A percentile compares a stretch with the other conserved stretches of the same genome.
Conservation (phyloP, 148 eudicot species). For the Rheum nobile region DNA sequence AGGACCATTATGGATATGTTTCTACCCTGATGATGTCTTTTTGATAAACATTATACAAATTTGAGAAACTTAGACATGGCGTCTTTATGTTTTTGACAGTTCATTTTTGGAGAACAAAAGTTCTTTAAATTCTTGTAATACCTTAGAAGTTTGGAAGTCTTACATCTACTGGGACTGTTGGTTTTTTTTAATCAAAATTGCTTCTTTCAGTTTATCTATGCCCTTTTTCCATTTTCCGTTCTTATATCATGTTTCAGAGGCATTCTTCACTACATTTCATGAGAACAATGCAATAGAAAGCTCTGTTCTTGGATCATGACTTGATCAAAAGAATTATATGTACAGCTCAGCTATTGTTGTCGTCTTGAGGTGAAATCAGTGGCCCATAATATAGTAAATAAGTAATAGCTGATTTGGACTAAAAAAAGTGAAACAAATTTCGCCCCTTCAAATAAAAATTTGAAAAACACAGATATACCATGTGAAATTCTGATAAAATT, state of each 20-base stretch:
- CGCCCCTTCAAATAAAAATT: too few relatives aligned
- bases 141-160: not conserved
- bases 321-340: not conserved
- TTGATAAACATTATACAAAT: not conserved
- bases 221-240: not conserved
- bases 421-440: too few relatives aligned
- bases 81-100: too few relatives aligned
- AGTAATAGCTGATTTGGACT: too few relatives aligned
- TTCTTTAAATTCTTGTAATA: not conserved
- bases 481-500: not conserved
- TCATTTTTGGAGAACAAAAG: not conserved
- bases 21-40: not conserved
- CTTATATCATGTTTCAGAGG: not conserved
- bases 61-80: not conserved
- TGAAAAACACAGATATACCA: not conserved
- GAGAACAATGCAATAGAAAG: not conserved
- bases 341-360: not conserved
- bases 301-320: not conserved
- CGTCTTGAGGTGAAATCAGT: not conserved
- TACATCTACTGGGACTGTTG: not conserved
- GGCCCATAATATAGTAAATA: too few relatives aligned
- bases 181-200: too few relatives aligned
- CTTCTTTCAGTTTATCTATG: not conserved
- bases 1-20: not conserved
- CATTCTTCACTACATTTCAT: not conserved